Conservation (phyloP, 768 basidiomycete species). For the Megacollybia marginata region DNA sequence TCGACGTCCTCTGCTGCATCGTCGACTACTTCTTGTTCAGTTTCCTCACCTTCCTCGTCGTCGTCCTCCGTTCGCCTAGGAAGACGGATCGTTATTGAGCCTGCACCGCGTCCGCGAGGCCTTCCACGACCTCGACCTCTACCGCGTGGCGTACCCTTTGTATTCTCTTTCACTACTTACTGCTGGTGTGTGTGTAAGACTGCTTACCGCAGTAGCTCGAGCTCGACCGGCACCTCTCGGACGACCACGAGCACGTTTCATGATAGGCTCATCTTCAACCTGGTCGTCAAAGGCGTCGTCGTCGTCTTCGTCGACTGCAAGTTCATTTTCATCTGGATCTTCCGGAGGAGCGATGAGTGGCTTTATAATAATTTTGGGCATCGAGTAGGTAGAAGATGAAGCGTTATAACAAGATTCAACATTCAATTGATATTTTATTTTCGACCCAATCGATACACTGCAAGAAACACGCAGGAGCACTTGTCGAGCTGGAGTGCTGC, state of each 20-base stretch:
- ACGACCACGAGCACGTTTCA: conserved; percentile 26
- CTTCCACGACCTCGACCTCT: conserved; percentile 26
- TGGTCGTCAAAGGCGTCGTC: conserved; percentile 17
- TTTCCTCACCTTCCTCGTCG: conserved; percentile 28
- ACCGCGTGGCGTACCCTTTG: conserved; percentile 18
- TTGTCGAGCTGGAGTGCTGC: too few species aligned
- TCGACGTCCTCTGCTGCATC: conserved; percentile 28
- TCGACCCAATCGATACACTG: too few species aligned
- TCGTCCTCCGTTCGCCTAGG: conserved; percentile 23
- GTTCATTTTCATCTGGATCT: conserved; percentile 17
- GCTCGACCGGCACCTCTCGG: conserved; percentile 31
- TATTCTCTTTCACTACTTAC: conserved; percentile 12
- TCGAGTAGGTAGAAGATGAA: too few species aligned
- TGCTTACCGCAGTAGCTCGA: conserved; percentile 6
- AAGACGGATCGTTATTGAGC: conserved; percentile 20
- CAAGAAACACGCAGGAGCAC: too few species aligned
- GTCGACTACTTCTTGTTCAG: conserved; percentile 24
- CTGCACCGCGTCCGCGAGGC: conserved; percentile 20
- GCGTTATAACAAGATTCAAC: too few species aligned
- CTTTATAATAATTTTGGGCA: conserved; percentile 45
- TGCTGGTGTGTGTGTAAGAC: conserved; percentile 8
- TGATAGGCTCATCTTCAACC: conserved; percentile 10
- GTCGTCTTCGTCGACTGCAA: conserved; percentile 24
- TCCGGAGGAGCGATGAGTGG: conserved; percentile 17
- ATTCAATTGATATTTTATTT: too few species aligned